Percentiles rank a stretch among this genome's conserved stretches.
phyloP scores from a whole-genome alignment of 306 rosid genomes.

The Quillaja saponaria region DNA sequence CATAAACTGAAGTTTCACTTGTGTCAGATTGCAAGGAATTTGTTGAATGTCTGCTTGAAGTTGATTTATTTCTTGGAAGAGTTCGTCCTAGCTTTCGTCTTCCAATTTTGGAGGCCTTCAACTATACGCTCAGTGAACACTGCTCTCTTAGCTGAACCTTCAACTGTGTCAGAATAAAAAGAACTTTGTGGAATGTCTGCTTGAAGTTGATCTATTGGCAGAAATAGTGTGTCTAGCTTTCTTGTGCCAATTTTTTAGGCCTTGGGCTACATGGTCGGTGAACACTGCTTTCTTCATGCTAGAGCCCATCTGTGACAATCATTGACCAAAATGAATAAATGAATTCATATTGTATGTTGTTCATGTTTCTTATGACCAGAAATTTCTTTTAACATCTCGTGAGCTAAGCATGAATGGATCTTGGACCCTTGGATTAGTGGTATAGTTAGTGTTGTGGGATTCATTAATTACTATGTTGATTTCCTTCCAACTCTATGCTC shows the following conservation, averaged over 20 bases:
- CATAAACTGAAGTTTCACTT: constrained; percentile 25
- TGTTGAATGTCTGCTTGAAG: background rate
- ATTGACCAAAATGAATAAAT: background rate
- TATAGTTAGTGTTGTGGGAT: too few relatives aligned
- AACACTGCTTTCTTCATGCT: constrained; percentile 56
- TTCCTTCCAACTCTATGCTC: too few relatives aligned
- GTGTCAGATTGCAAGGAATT: constrained; percentile 27
- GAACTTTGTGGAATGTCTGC: constrained; percentile 11
- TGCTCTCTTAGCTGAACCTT: too few relatives aligned
- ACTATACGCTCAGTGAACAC: too few relatives aligned
- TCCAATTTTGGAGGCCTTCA: too few relatives aligned
- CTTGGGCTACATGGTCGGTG: constrained; percentile 43
- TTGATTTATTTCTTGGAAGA: constrained; percentile 14
- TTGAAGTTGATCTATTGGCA: constrained; percentile 24
- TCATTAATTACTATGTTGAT: too few relatives aligned
- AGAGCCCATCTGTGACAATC: constrained; percentile 57
- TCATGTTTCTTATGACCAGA: too few relatives aligned
- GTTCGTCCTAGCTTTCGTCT: too few relatives aligned
- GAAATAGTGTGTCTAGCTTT: constrained; percentile 41
- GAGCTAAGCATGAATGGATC: too few relatives aligned
- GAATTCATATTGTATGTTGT: too few relatives aligned
- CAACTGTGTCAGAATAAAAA: background rate
- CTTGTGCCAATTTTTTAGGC: constrained; percentile 58
- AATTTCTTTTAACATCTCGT: too few relatives aligned
- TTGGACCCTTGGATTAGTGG: too few relatives aligned